Evolutionary conservation across 192 early-diverging fungal genomes (phyloP).

Genomic region (Coemansia sp.): DNA sequence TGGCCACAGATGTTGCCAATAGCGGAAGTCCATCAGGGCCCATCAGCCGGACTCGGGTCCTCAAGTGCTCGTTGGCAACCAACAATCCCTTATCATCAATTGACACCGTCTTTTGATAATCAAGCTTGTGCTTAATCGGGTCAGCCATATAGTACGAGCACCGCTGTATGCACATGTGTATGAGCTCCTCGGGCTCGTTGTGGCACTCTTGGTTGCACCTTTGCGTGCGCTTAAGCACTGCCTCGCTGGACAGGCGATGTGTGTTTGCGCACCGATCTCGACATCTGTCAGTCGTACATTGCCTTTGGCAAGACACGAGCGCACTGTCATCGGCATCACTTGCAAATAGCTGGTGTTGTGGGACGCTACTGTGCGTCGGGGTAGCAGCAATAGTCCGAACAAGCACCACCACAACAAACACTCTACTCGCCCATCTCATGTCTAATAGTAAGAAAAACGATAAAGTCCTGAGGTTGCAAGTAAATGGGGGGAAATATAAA

Average conservation of each 20-base stretch:
- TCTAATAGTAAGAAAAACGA: neutral
- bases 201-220: constrained; percentile 41
- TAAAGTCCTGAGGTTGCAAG: neutral
- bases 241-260: constrained; percentile 16
- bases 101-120: constrained; percentile 1
- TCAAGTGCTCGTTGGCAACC: constrained; percentile 26
- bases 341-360: neutral
- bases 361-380: neutral
- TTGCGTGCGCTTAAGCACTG: constrained; percentile 44
- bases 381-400: neutral
- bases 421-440: neutral
- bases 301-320: neutral
- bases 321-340: neutral
- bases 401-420: neutral
- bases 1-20: neutral
- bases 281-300: constrained; percentile 3
- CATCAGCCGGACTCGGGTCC: constrained; percentile 43
- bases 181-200: constrained; percentile 33
- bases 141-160: constrained; percentile 49
- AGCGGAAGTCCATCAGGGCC: constrained; percentile 52
- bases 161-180: constrained; percentile 51
- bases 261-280: constrained; percentile 7
- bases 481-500: neutral
- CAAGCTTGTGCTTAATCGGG: constrained; percentile 19
- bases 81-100: constrained; percentile 17